Percentiles rank a stretch among this genome's conserved stretches.
phyloP scores from a whole-genome alignment of 371 early-diverging fungal species.

The Parasitella parasitica region DNA sequence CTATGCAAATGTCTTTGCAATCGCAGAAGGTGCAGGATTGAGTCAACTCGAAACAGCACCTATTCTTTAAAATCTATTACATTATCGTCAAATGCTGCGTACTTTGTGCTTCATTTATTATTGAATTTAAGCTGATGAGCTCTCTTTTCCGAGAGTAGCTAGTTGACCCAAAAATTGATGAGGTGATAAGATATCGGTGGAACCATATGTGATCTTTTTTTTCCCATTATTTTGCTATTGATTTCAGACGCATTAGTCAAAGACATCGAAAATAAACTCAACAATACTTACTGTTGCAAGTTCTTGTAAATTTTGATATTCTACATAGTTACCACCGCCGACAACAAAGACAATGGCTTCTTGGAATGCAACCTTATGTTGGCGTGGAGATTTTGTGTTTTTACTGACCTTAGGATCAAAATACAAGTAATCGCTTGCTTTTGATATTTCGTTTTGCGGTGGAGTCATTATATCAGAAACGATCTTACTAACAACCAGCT shows the following conservation, averaged over 20 bases:
- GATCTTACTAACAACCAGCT: conserved; percentile 82
- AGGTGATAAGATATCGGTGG: conserved; percentile 92
- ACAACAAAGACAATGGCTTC: conserved; percentile 96
- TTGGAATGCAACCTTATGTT: conserved; percentile 67
- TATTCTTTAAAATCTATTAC: conserved; percentile 28
- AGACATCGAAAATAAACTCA: not conserved
- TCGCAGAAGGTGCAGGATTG: conserved; percentile 38
- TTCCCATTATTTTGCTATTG: conserved; percentile 60
- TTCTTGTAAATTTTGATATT: conserved; percentile 93
- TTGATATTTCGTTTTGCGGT: conserved; percentile 51
- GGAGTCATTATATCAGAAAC: conserved; percentile 85
- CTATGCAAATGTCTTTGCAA: conserved; percentile 39
- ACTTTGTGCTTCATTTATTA: not conserved
- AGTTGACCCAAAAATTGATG: conserved; percentile 85
- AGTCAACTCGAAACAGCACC: conserved; percentile 31
- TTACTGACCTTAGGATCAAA: conserved; percentile 85
- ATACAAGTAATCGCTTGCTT: conserved; percentile 80
- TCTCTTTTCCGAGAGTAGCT: conserved; percentile 55
- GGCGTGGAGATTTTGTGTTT: conserved; percentile 43
- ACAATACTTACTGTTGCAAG: conserved; percentile 62
- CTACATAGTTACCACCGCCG: conserved; percentile 96
- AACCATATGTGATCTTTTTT: conserved; percentile 92
- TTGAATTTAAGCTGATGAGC: conserved; percentile 13
- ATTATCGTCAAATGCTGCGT: too few relatives aligned
- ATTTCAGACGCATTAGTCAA: not conserved